A percentile compares a stretch with the other conserved stretches of the same genome.
Conservation (phyloP, 371 early-diverging fungal species). For the Furculomyces boomerangus region DNA sequence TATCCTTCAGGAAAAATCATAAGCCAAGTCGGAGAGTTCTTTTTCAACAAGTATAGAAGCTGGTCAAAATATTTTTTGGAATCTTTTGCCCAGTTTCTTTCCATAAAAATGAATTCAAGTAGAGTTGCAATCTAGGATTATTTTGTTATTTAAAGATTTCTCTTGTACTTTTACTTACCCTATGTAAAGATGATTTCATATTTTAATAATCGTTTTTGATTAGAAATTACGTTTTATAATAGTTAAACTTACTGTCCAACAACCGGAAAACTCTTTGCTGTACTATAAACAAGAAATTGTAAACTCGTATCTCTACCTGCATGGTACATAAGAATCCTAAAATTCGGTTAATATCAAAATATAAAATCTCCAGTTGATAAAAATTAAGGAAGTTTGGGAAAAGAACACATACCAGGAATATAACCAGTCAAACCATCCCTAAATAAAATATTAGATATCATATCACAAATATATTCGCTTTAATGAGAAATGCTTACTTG, state of each 20-base stretch:
- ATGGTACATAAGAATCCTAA: not conserved
- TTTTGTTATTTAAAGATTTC: too few relatives aligned
- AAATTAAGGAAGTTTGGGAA: not conserved
- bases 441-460: not conserved
- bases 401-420: not conserved
- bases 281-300: not conserved
- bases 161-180: too few relatives aligned
- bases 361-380: not conserved
- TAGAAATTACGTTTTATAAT: not conserved
- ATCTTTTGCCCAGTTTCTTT: conserved; percentile 62
- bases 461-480: not conserved
- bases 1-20: conserved; percentile 89
- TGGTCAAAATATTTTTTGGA: conserved; percentile 29
- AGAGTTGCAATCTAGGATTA: conserved; percentile 80
- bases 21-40: conserved; percentile 53
- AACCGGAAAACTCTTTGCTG: not conserved
- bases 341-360: not conserved
- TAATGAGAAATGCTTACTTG: not conserved
- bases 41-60: conserved; percentile 12
- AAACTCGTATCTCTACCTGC: not conserved
- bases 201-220: too few relatives aligned
- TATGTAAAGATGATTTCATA: too few relatives aligned
- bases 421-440: not conserved
- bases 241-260: not conserved
- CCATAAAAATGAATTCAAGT: conserved; percentile 70